Evolutionary conservation across 1,284 basidiomycete genomes (phyloP), one percentile per base, ranked within the genome.

Genomic region (Pseudozyma tsukubaensis): DNA sequence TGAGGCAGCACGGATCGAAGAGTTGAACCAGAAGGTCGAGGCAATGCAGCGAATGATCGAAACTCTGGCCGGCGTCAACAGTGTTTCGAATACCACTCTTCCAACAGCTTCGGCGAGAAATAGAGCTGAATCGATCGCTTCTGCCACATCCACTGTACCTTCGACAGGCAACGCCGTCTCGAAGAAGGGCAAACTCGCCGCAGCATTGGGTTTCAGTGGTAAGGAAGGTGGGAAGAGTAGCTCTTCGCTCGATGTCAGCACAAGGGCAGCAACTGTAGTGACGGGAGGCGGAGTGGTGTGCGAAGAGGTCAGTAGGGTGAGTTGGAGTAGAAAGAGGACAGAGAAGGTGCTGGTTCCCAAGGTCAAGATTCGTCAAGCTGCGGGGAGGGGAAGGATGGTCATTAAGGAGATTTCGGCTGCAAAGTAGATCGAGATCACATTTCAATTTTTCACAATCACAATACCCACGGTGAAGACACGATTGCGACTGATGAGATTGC

Each of bases 241-340:
- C n/a, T 13, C 50, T 40, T 24, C 32, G 50, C 24, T 21, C 13
- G 52, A 54, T 7, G 52, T 45, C 14, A 12, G 32, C 16, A 54
- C 39, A 37, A 48, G 43, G 21, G 34, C 24, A 32, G 8, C 24
- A 6, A 6, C 24, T 29, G 24, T 29, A 29, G 24, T 29, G 24
- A 29, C 24, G 24, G 24, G 24, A 29, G 24, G 24, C 24, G 24
- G 6, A 29, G 24, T 29, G 24, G 24, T 6, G 18, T 4, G 42
- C 8, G 18, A 19, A 4, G 47, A 43, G 39, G 42, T 32, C 4
- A 32, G 50, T 7, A 58, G 65, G 9, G 62, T 74, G 10, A 76
- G 72, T 32, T 70, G 66, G 71, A 62, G 65, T 21, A 21, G 64
- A 13, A 73, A 70, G 44, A 39, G 60, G 29, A 76, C 59, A 7